Evolutionary conservation across 257 asterid species (phyloP), one percentile per base, ranked within the genome.

Genomic region (Leonotis leonurus): DNA sequence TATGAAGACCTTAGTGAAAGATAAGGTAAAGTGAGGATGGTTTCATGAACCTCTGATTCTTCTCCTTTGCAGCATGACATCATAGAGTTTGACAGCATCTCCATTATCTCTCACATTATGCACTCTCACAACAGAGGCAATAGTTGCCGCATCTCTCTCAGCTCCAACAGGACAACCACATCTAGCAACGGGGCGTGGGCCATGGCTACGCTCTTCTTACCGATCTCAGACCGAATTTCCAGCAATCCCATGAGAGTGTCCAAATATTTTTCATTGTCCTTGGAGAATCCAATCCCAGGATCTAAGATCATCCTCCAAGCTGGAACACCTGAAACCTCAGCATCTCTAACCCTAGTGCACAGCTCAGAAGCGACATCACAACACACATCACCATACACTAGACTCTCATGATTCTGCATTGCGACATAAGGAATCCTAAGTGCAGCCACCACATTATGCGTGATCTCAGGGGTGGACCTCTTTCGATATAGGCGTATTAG

Each of bases 241-340:
- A 70, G 69, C 68, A 89, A 67, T 8, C 94, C 90, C 21, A 16
- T 57, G 36, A 93, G 79, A 37, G 89, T 74, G 56, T 93, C 94
- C 64, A 93, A 52, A 71, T 85, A 89, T 3, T 89, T 95, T 12
- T 67, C 88, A 1, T 87, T 87, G n/a, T 70, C 82, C 73, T 93
- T 93, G 3, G 99, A 93, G 70, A 87, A 93, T 20, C 99, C 99
- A 6, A 93, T 76, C 17, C 97, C 97, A 0, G 95, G 99, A 70
- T 93, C 99, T 40, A 82, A 7, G 50, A 89, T 73, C 36, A 93
- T 75, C 82, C 96, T 85, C 99, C 99, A 93, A 51, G 96, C 94
- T 25, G 99, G 99, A 55, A 93, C 73, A 18, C 99, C 99, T 0
- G 80, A 71, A 25, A 79, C 16, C 80, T 93, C 99, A 11, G 97